These are phyloP conservation scores for Umbelopsis sp. DNA, from an alignment of 192 early-diverging fungal genomes.

Conservation along the genomic window DNA sequence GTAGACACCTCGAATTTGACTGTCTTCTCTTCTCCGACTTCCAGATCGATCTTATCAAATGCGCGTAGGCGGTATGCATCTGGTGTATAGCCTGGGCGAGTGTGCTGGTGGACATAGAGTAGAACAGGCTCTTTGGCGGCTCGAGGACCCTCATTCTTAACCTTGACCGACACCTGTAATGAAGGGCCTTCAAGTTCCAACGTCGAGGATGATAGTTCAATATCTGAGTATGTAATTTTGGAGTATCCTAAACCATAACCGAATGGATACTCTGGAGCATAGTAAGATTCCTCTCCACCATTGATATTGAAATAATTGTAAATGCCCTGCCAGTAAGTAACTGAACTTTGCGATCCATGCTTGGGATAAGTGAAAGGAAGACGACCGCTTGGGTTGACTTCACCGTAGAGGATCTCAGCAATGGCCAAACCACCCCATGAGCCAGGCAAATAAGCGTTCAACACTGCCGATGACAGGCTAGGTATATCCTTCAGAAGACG, in stretches of 20 bases:
- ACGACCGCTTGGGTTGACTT: conserved; percentile 58
- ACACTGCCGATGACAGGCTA: conserved; percentile 44
- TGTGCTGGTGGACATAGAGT: conserved; percentile 59
- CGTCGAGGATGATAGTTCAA: conserved; percentile 30
- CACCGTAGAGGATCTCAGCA: conserved; percentile 60
- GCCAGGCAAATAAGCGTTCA: conserved; percentile 59
- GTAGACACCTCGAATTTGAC: conserved; percentile 43
- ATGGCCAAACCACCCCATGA: conserved; percentile 61
- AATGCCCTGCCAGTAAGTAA: conserved; percentile 46
- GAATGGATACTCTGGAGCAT: conserved; percentile 57
- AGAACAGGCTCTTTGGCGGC: conserved; percentile 59
- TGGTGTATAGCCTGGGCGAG: conserved; percentile 51
- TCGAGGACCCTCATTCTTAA: conserved; percentile 49
- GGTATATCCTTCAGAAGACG: conserved; percentile 49
- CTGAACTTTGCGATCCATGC: conserved; percentile 42
- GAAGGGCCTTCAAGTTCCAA: conserved; percentile 20
- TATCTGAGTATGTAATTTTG: conserved; percentile 45
- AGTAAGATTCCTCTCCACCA: conserved; percentile 39
- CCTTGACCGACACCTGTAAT: conserved; percentile 36
- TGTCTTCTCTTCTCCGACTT: conserved; percentile 41
- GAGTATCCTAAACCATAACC: conserved; percentile 60
- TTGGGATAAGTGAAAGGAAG: conserved; percentile 63
- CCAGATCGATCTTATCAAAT: conserved; percentile 51
- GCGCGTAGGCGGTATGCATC: conserved; percentile 55
- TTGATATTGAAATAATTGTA: conserved; percentile 39